These are phyloP conservation scores for Plenodomus biglobosus DNA, from an alignment of 2,329 filamentous ascomycete genomes.

Conservation along the genomic window DNA sequence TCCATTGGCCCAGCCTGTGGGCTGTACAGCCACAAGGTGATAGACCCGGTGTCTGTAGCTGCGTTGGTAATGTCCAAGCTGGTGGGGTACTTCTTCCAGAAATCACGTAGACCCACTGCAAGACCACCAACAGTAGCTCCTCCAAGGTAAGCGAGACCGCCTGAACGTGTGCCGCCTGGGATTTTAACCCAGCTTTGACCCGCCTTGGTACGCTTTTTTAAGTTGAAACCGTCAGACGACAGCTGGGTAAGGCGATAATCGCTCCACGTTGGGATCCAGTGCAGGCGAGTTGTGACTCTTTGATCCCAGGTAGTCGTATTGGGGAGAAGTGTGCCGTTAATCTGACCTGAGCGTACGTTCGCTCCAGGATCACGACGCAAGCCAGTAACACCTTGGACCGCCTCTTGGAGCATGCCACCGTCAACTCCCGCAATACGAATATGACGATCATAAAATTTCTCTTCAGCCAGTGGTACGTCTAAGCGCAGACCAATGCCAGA, in stretches of 20 bases:
- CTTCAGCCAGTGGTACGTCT: slow-evolving; percentile 55
- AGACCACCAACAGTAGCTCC: slow-evolving; percentile 60
- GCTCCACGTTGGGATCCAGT: slow-evolving; percentile 62
- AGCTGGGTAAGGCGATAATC: slow-evolving; percentile 61
- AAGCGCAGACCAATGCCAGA: slow-evolving; percentile 59
- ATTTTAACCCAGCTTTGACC: slow-evolving; percentile 62
- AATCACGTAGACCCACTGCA: slow-evolving; percentile 60
- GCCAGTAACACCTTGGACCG: slow-evolving; percentile 62
- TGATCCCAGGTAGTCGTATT: slow-evolving; percentile 50
- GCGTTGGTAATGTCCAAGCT: slow-evolving; percentile 59
- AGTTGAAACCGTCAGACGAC: slow-evolving; percentile 61
- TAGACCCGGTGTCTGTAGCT: slow-evolving; percentile 51
- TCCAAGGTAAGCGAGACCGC: slow-evolving; percentile 62
- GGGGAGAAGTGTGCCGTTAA: slow-evolving; percentile 50
- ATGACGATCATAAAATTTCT: slow-evolving; percentile 61
- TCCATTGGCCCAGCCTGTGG: slow-evolving; percentile 60
- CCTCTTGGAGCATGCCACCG: slow-evolving; percentile 59
- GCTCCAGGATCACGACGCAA: slow-evolving; percentile 58
- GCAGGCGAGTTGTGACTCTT: slow-evolving; percentile 50
- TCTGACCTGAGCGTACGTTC: slow-evolving; percentile 54
- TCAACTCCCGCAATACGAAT: slow-evolving; percentile 58
- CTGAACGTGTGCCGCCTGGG: slow-evolving; percentile 57
- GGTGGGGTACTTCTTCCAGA: slow-evolving; percentile 65
- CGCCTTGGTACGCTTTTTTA: slow-evolving; percentile 62
- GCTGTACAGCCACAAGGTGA: slow-evolving; percentile 64